These are phyloP conservation scores for Yamadazyma taylorii DNA, from an alignment of 1,139 yeast genomes.

Conservation along the genomic window DNA sequence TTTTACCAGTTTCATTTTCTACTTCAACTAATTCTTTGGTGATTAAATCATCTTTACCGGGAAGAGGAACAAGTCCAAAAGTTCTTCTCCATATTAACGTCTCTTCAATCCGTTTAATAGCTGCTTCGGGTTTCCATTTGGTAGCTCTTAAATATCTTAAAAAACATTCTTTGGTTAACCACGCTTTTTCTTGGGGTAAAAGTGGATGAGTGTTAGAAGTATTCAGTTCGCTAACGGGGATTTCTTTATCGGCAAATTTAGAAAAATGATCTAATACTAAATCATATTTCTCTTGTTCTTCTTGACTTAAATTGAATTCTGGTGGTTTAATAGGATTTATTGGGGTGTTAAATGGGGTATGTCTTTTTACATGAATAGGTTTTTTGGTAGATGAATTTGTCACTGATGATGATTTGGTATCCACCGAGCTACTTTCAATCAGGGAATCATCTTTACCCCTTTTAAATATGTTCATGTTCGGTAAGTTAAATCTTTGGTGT, in stretches of 20 bases:
- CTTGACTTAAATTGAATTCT: slow-evolving; percentile 26
- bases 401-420: slow-evolving; percentile 12
- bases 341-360: slow-evolving; percentile 43
- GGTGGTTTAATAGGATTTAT: slow-evolving; percentile 36
- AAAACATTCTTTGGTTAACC: slow-evolving; percentile 90
- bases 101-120: slow-evolving; percentile 69
- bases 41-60: slow-evolving; percentile 42
- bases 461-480: slow-evolving; percentile 21
- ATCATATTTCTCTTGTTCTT: slow-evolving; percentile 30
- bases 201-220: slow-evolving; percentile 24
- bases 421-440: slow-evolving; percentile 8
- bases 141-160: slow-evolving; percentile 87
- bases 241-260: slow-evolving; percentile 20
- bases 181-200: slow-evolving; percentile 66
- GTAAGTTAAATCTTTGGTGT: no score
- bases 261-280: slow-evolving; percentile 26
- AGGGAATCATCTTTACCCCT: slow-evolving; percentile 12
- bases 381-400: slow-evolving; percentile 19
- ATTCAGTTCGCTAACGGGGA: slow-evolving; percentile 24
- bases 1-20: slow-evolving; percentile 87
- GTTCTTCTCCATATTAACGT: slow-evolving; percentile 91
- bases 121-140: slow-evolving; percentile 75
- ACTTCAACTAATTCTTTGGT: slow-evolving; percentile 62
- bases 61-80: slow-evolving; percentile 73
- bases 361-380: slow-evolving; percentile 30